Evolutionary conservation across 768 basidiomycete genomes (phyloP).

Genomic region (Lactifluus rugatus): DNA sequence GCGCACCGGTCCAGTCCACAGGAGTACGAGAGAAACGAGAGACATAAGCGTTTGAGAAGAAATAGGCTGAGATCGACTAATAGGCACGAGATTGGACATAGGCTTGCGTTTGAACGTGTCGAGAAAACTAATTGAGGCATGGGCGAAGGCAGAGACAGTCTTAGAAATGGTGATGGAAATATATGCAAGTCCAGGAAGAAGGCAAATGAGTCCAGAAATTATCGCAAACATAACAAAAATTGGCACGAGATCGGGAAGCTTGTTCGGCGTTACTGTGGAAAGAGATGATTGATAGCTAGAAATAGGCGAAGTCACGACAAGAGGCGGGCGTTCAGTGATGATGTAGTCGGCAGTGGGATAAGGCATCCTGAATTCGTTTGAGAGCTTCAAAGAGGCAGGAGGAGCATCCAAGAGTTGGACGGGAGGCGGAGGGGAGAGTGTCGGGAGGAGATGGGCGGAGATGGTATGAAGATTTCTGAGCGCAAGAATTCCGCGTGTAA

Average conservation of each 20-base stretch:
- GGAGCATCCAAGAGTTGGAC: background rate
- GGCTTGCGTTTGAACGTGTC: background rate
- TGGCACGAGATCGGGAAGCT: background rate
- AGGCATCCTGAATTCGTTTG: background rate
- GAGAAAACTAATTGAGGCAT: background rate
- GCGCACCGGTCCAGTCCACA: conserved; percentile 7
- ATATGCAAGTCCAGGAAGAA: background rate
- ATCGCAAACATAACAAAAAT: background rate
- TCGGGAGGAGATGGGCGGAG: background rate
- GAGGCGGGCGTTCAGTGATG: background rate
- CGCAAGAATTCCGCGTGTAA: conserved; percentile 1
- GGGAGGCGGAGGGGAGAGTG: background rate
- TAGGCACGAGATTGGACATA: background rate
- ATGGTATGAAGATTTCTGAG: background rate
- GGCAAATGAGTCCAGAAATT: background rate
- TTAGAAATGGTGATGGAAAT: background rate
- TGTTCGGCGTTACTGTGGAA: background rate
- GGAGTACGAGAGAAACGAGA: background rate
- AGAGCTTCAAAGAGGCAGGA: background rate
- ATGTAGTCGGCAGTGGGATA: background rate
- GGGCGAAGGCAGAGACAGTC: background rate
- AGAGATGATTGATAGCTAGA: conserved; percentile 3
- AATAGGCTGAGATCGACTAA: background rate
- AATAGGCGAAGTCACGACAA: background rate
- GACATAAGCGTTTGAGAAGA: background rate